Evolutionary conservation across 768 basidiomycete species (phyloP).

Genomic region (Trametes gibbosa): DNA sequence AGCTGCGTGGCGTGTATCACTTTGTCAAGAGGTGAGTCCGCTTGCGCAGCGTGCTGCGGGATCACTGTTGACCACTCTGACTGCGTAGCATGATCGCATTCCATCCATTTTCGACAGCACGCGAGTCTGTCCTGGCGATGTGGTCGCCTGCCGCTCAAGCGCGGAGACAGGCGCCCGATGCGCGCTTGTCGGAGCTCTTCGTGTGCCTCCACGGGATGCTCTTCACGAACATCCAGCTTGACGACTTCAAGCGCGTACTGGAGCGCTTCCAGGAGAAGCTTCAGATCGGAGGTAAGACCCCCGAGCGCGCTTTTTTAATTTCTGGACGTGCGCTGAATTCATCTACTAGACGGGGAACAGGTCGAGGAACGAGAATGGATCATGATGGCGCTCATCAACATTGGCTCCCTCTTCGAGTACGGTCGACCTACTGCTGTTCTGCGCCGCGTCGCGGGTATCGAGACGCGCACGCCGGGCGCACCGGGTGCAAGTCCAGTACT

Average conservation of each 20-base stretch:
- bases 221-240: slow-evolving; percentile 92
- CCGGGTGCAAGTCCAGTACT: slow-evolving; percentile 43
- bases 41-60: neutral
- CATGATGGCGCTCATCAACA: slow-evolving; percentile 90
- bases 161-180: slow-evolving; percentile 73
- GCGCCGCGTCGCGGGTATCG: slow-evolving; percentile 54
- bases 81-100: slow-evolving; percentile 78
- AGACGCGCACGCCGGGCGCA: slow-evolving; percentile 33
- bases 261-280: slow-evolving; percentile 87
- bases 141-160: slow-evolving; percentile 79
- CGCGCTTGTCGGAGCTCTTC: slow-evolving; percentile 74
- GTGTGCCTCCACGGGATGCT: slow-evolving; percentile 95
- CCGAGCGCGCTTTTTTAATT: neutral
- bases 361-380: slow-evolving; percentile 89
- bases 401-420: slow-evolving; percentile 83
- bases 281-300: slow-evolving; percentile 53
- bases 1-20: slow-evolving; percentile 85
- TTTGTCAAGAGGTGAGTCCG: slow-evolving; percentile 83
- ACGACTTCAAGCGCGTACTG: slow-evolving; percentile 81
- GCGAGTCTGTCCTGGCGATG: slow-evolving; percentile 86
- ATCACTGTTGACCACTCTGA: neutral
- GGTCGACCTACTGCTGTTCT: slow-evolving; percentile 73
- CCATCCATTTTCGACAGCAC: slow-evolving; percentile 83
- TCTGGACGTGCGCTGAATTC: neutral
- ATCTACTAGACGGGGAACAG: slow-evolving; percentile 35